Conservation (phyloP, 23 red algal genomes). For the Gracilaria gracilis region DNA sequence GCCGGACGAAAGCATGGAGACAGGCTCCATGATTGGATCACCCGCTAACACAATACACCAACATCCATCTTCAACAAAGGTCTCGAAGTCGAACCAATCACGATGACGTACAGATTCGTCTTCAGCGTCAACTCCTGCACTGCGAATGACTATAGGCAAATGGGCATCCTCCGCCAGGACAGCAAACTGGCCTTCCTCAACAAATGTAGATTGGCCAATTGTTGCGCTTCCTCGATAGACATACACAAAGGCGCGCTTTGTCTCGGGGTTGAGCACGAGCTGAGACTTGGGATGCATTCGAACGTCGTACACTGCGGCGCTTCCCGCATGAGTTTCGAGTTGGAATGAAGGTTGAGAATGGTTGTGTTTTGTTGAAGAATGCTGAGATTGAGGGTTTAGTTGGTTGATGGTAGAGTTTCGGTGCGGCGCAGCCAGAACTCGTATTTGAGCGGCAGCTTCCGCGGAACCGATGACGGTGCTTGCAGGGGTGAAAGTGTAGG, state of each 20-base stretch:
- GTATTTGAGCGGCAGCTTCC: conserved; percentile 39
- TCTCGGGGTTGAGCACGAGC: conserved; percentile 56
- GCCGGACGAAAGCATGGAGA: conserved; percentile 56
- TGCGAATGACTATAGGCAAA: conserved; percentile 51
- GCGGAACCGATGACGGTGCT: conserved; percentile 35
- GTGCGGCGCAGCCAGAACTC: conserved; percentile 44
- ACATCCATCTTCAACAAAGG: conserved; percentile 35
- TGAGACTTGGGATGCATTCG: conserved; percentile 63
- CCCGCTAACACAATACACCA: conserved; percentile 62
- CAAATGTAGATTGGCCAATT: conserved; percentile 31
- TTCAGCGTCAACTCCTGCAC: conserved; percentile 23
- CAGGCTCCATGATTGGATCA: conserved; percentile 50
- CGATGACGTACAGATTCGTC: neutral
- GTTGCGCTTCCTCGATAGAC: conserved; percentile 54
- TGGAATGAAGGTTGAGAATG: conserved; percentile 14
- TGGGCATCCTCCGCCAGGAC: conserved; percentile 33
- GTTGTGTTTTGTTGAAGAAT: neutral
- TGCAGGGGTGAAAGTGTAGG: conserved; percentile 11
- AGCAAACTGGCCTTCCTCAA: conserved; percentile 50
- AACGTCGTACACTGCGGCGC: conserved; percentile 59
- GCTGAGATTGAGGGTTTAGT: neutral
- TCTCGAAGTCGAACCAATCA: conserved; percentile 55
- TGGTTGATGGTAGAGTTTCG: neutral
- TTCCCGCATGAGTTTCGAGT: conserved; percentile 52
- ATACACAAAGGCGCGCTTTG: conserved; percentile 43